Conservation (phyloP, 164 flowering plant genomes). For the Magnolia changhungtana region DNA sequence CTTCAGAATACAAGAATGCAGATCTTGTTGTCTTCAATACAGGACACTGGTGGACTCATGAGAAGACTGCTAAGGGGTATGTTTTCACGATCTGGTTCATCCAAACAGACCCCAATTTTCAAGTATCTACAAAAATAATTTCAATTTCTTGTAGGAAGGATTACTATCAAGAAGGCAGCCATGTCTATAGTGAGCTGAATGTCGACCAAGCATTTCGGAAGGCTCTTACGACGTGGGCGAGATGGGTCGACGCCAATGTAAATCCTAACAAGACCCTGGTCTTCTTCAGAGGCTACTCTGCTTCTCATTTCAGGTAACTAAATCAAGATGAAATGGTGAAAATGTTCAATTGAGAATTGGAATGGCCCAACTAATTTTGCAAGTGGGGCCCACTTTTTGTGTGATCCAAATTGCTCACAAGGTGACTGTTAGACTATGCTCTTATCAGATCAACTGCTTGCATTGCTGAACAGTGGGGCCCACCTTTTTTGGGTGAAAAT, state of each 20-base stretch:
- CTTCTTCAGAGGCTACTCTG: conserved; percentile 49
- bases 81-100: no score
- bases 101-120: no score
- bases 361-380: no score
- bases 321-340: no score
- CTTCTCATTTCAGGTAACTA: conserved; percentile 42
- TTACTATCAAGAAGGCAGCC: conserved; percentile 11
- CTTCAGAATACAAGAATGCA: conserved; percentile 34
- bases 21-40: conserved; percentile 53
- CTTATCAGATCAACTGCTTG: no score
- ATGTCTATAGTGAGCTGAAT: conserved; percentile 6
- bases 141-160: conserved; percentile 9
- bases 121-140: no score
- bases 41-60: conserved; percentile 71
- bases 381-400: no score
- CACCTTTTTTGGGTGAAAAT: no score
- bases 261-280: conserved; percentile 31
- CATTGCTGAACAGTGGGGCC: no score
- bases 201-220: conserved; percentile 39
- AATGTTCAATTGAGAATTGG: no score
- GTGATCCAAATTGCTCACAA: no score
- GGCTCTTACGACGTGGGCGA: conserved; percentile 54
- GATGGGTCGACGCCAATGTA: conserved; percentile 48
- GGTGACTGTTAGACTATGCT: no score
- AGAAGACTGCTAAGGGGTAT: conserved; percentile 50